These are phyloP conservation scores for Penicillium sp. DNA, from an alignment of 2,329 filamentous ascomycete genomes.

Conservation along the genomic window DNA sequence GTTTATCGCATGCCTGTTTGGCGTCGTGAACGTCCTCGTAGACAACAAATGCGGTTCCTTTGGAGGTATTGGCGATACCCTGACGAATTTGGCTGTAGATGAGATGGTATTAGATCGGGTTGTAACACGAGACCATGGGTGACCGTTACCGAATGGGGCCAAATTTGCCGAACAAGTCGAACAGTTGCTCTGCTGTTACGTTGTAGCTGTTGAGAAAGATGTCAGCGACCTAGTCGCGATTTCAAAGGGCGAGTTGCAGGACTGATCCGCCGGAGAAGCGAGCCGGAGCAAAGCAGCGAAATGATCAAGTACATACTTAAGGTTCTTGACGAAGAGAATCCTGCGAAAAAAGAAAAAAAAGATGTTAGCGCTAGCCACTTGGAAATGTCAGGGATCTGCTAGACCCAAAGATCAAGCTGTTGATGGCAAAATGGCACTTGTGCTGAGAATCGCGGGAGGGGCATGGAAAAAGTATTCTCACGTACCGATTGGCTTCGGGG, in stretches of 20 bases:
- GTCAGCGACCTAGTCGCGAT: conserved; percentile 8
- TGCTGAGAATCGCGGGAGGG: conserved; percentile 22
- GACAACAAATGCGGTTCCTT: conserved; percentile 97
- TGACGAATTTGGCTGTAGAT: conserved; percentile 85
- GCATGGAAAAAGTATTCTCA: conserved; percentile 31
- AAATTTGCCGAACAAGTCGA: conserved; percentile 98
- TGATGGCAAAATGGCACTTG: conserved; percentile 14
- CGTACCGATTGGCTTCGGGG: conserved; percentile 97
- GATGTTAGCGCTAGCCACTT: conserved; percentile 7
- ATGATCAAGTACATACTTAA: conserved; percentile 64
- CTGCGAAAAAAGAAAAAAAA: conserved; percentile 46
- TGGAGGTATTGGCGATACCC: conserved; percentile 94
- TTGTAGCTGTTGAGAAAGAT: conserved; percentile 69
- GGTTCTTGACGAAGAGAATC: conserved; percentile 99
- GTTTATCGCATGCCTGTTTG: conserved; percentile 97
- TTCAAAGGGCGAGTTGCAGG: neutral
- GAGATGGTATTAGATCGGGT: conserved; percentile 11
- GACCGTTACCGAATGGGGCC: conserved; percentile 79
- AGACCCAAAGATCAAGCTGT: neutral
- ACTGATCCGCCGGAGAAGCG: neutral
- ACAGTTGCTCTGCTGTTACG: conserved; percentile 96
- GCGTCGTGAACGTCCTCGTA: conserved; percentile 99
- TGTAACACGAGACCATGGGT: conserved; percentile 10
- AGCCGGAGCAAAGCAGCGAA: conserved; percentile 6
- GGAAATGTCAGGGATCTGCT: neutral